Evolutionary conservation across 768 basidiomycete species (phyloP).

Genomic region (Suillus fuscotomentosus): DNA sequence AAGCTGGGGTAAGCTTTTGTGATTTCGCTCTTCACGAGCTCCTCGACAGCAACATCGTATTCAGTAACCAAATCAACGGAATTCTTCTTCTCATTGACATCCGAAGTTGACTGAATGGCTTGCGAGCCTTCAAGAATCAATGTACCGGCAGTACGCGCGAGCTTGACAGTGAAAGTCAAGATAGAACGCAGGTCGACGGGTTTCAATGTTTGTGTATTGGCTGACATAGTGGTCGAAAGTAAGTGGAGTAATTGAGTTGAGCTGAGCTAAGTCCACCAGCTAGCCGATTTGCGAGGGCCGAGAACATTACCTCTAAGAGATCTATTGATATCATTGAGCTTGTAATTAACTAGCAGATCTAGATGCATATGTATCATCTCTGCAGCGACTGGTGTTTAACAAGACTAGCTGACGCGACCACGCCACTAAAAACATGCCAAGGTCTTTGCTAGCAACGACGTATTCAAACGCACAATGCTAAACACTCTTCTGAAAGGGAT

Average conservation of each 20-base stretch:
- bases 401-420: neutral
- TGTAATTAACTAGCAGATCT: neutral
- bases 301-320: neutral
- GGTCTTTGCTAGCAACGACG: neutral
- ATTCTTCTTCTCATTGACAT: constrained; percentile 86
- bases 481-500: neutral
- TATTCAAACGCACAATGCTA: neutral
- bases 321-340: neutral
- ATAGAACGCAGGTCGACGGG: constrained; percentile 54
- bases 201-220: constrained; percentile 25
- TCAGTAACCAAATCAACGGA: constrained; percentile 94
- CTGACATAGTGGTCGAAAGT: constrained; percentile 25
- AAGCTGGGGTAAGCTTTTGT: constrained; percentile 67
- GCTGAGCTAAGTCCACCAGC: neutral
- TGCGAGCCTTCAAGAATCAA: constrained; percentile 76
- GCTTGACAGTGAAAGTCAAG: constrained; percentile 63
- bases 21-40: constrained; percentile 73
- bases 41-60: constrained; percentile 90
- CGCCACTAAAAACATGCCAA: neutral
- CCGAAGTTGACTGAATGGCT: constrained; percentile 61
- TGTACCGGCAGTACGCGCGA: constrained; percentile 73
- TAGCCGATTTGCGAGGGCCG: neutral
- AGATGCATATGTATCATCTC: neutral
- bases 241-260: neutral
- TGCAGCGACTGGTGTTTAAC: neutral